Conservation (phyloP, 2,329 filamentous ascomycete genomes). For the Penicillium rolfsii region DNA sequence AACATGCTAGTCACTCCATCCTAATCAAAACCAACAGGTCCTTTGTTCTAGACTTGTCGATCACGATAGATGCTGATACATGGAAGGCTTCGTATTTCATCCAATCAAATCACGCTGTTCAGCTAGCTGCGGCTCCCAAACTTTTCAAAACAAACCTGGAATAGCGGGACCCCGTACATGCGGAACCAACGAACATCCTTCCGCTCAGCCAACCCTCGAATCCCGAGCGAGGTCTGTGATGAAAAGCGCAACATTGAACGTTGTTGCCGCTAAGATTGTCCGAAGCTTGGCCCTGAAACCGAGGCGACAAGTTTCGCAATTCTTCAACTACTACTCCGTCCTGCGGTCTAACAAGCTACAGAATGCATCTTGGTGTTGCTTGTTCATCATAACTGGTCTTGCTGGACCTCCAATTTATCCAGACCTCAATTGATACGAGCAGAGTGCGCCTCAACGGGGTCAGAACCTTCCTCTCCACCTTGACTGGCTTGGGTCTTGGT, state of each 20-base stretch:
- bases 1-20: slow-evolving; percentile 20
- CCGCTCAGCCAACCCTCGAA: slow-evolving; percentile 6
- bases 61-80: slow-evolving; percentile 16
- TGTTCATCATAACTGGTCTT: no score
- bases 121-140: not conserved
- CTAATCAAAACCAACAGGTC: slow-evolving; percentile 21
- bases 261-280: slow-evolving; percentile 4
- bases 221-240: not conserved
- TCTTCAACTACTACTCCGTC: not conserved
- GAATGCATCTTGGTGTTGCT: not conserved
- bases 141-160: not conserved
- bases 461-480: not conserved
- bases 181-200: not conserved
- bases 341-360: not conserved
- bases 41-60: slow-evolving; percentile 25
- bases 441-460: not conserved
- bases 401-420: not conserved
- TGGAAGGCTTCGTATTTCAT: not conserved
- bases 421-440: not conserved
- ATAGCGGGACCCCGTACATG: not conserved
- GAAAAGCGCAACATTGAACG: not conserved
- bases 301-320: not conserved
- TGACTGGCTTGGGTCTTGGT: not conserved
- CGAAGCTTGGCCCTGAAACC: slow-evolving; percentile 14
- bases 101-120: slow-evolving; percentile 12